Percentiles rank a stretch among this genome's conserved stretches.
phyloP scores from a whole-genome alignment of 2,329 filamentous ascomycete species.

The Verticillium dahliae region DNA sequence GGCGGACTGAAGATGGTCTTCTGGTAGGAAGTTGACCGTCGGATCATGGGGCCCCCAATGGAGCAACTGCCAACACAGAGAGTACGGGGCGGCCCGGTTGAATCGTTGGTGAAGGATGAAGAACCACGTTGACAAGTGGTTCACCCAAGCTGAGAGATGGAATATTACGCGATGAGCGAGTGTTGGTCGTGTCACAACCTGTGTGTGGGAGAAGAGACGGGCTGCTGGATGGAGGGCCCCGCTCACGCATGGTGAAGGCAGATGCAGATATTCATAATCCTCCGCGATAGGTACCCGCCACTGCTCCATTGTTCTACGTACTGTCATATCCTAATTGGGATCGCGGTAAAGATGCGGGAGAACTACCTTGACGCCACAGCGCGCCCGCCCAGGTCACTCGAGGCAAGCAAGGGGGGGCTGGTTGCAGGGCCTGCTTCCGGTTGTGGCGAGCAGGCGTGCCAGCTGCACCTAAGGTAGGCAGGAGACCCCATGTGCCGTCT shows the following conservation, averaged over 20 bases:
- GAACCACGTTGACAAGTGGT: neutral
- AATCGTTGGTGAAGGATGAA: neutral
- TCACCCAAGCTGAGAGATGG: neutral
- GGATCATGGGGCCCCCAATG: neutral
- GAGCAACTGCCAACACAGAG: neutral
- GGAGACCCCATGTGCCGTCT: neutral
- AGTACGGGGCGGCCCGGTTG: neutral
- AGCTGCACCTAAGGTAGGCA: neutral
- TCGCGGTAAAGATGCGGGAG: neutral
- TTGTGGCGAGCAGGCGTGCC: conserved; percentile 1
- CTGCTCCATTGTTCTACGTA: neutral
- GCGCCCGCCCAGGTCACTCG: neutral
- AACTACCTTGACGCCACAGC: conserved; percentile 1
- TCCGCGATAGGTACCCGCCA: conserved; percentile 2
- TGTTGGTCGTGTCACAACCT: neutral
- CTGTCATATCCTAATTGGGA: conserved; percentile 1
- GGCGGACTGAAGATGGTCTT: neutral
- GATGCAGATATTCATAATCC: conserved; percentile 1
- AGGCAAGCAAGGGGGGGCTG: neutral
- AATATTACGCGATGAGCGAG: neutral
- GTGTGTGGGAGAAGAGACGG: neutral
- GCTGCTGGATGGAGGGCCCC: neutral
- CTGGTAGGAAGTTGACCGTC: neutral
- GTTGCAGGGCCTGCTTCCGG: conserved; percentile 1
- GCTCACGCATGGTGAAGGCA: conserved; percentile 2